Conservation (phyloP, 2,329 filamentous ascomycete species). For the Aspergillus novoparasiticus region DNA sequence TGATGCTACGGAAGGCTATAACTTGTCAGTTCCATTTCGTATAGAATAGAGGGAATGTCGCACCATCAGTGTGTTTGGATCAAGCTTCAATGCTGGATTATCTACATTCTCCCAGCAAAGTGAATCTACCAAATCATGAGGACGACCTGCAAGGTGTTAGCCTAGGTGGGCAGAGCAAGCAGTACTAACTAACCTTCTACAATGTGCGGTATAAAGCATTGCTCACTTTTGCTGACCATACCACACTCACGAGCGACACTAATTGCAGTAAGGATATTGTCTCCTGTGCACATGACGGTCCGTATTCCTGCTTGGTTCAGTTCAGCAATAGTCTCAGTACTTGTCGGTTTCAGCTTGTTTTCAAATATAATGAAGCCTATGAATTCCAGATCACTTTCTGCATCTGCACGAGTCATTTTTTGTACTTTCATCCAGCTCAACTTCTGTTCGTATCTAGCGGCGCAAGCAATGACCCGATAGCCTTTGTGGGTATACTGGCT, state of each 20-base stretch:
- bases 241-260: slow-evolving; percentile 91
- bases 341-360: slow-evolving; percentile 93
- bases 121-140: slow-evolving; percentile 70
- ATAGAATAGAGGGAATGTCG: slow-evolving; percentile 20
- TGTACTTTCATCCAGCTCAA: slow-evolving; percentile 93
- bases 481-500: slow-evolving; percentile 93
- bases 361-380: slow-evolving; percentile 98
- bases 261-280: slow-evolving; percentile 96
- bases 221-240: slow-evolving; percentile 75
- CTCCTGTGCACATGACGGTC: slow-evolving; percentile 94
- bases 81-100: slow-evolving; percentile 74
- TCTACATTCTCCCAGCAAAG: slow-evolving; percentile 96
- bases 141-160: slow-evolving; percentile 57
- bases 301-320: slow-evolving; percentile 81
- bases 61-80: slow-evolving; percentile 74
- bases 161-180: background rate
- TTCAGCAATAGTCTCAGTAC: slow-evolving; percentile 78
- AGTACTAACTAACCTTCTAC: slow-evolving; percentile 59
- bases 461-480: slow-evolving; percentile 94
- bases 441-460: slow-evolving; percentile 82
- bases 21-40: slow-evolving; percentile 15
- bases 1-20: slow-evolving; percentile 71
- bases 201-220: slow-evolving; percentile 93
- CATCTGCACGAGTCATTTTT: slow-evolving; percentile 85
- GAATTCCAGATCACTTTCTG: slow-evolving; percentile 82